These are phyloP conservation scores for Solanum pinnatisectum DNA, from an alignment of 257 asterid species.

Conservation along the genomic window DNA sequence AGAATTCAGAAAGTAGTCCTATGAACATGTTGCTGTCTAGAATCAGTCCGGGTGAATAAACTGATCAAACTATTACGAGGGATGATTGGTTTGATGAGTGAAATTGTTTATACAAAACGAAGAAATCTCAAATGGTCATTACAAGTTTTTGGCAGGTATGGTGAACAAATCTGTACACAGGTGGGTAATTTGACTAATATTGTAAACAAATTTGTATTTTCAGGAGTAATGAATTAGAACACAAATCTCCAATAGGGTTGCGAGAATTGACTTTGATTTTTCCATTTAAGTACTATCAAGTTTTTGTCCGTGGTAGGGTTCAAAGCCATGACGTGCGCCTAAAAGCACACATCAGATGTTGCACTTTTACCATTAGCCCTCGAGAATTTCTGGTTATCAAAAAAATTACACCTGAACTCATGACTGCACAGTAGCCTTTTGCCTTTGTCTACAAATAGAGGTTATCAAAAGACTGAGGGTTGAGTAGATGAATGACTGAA, in stretches of 20 bases:
- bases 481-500: background rate
- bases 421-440: background rate
- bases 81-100: background rate
- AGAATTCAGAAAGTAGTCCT: background rate
- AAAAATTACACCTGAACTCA: background rate
- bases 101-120: background rate
- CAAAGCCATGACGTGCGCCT: background rate
- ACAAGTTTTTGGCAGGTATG: background rate
- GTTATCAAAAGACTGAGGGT: background rate
- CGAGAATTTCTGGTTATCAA: background rate
- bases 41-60: background rate
- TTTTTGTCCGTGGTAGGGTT: too few species aligned
- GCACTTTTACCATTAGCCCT: background rate
- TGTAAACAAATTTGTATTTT: background rate
- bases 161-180: background rate
- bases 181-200: background rate
- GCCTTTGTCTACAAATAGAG: background rate
- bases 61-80: background rate
- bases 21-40: background rate
- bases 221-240: background rate
- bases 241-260: background rate
- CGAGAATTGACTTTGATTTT: background rate
- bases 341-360: background rate
- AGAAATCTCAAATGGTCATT: background rate
- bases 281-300: background rate